A percentile compares a stretch with the other conserved stretches of the same genome.
Evolutionary conservation across 108 stramenopile species (phyloP).

Genomic region (Licmophora abbreviata): DNA sequence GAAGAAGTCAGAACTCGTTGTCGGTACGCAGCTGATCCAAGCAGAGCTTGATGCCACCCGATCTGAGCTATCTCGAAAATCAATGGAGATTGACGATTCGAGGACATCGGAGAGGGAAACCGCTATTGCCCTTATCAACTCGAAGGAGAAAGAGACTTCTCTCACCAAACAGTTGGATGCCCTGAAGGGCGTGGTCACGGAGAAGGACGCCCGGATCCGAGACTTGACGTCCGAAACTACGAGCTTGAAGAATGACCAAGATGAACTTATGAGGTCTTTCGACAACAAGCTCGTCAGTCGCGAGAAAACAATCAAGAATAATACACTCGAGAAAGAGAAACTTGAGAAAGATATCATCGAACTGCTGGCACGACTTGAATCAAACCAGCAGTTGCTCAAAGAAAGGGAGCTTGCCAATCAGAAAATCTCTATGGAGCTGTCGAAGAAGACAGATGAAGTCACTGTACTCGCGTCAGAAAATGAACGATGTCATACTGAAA

Average conservation of each 20-base stretch:
- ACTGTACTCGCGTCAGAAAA: neutral
- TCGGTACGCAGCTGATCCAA: neutral
- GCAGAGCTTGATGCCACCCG: neutral
- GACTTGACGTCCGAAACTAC: constrained; percentile 4
- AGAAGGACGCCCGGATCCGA: constrained; percentile 3
- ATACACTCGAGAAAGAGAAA: neutral
- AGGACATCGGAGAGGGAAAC: neutral
- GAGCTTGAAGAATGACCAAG: constrained; percentile 3
- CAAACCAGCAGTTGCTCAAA: neutral
- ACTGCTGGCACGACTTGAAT: neutral
- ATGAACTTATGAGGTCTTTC: neutral
- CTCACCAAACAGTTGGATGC: neutral
- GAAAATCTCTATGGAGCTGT: neutral
- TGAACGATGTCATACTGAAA: neutral
- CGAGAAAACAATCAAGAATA: neutral
- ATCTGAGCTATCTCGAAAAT: constrained; percentile 1
- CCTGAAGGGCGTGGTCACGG: neutral
- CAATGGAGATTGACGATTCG: neutral
- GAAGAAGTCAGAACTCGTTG: neutral
- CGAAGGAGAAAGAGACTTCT: neutral
- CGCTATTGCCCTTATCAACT: neutral
- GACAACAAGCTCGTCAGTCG: neutral
- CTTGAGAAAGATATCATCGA: neutral
- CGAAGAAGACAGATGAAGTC: neutral
- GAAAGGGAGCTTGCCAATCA: neutral